phyloP scores from a whole-genome alignment of 768 basidiomycete genomes.

The Boletellus ananas region DNA sequence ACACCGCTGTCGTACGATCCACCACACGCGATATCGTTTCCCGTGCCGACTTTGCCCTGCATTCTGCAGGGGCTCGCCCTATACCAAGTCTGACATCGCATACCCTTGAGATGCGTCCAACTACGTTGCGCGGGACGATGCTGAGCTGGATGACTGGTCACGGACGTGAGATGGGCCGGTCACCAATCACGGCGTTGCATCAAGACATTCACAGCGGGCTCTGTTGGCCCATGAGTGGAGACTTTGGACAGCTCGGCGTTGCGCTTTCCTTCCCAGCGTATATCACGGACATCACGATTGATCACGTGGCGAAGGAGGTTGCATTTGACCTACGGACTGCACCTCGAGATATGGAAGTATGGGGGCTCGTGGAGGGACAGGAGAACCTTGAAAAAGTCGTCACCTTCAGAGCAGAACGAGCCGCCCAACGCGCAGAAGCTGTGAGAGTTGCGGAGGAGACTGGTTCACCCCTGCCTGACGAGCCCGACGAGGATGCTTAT shows the following conservation, averaged over 20 bases:
- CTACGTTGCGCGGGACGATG: slow-evolving; percentile 45
- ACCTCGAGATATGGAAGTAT: slow-evolving; percentile 84
- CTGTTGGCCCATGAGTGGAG: slow-evolving; percentile 91
- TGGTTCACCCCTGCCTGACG: slow-evolving; percentile 15
- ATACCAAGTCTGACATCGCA: slow-evolving; percentile 80
- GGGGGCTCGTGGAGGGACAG: slow-evolving; percentile 80
- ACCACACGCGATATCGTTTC: slow-evolving; percentile 75
- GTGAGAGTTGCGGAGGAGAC: slow-evolving; percentile 32
- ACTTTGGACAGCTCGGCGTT: slow-evolving; percentile 79
- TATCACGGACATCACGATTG: slow-evolving; percentile 70
- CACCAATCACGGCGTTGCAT: slow-evolving; percentile 85
- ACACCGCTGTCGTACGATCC: slow-evolving; percentile 62
- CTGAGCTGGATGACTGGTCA: slow-evolving; percentile 58
- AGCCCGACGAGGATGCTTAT: slow-evolving; percentile 36
- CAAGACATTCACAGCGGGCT: slow-evolving; percentile 78
- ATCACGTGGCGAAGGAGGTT: slow-evolving; percentile 82
- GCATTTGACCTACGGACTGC: slow-evolving; percentile 79
- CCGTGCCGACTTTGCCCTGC: slow-evolving; percentile 80
- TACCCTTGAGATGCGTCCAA: slow-evolving; percentile 66
- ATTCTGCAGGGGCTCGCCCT: slow-evolving; percentile 75
- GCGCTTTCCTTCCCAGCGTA: slow-evolving; percentile 58
- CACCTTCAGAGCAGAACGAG: slow-evolving; percentile 50
- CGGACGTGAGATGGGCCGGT: slow-evolving; percentile 63
- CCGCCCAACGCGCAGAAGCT: slow-evolving; percentile 32
- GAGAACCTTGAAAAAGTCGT: slow-evolving; percentile 64